Conservation (phyloP, 1,284 basidiomycete genomes). For the Ustilago bromivora region DNA sequence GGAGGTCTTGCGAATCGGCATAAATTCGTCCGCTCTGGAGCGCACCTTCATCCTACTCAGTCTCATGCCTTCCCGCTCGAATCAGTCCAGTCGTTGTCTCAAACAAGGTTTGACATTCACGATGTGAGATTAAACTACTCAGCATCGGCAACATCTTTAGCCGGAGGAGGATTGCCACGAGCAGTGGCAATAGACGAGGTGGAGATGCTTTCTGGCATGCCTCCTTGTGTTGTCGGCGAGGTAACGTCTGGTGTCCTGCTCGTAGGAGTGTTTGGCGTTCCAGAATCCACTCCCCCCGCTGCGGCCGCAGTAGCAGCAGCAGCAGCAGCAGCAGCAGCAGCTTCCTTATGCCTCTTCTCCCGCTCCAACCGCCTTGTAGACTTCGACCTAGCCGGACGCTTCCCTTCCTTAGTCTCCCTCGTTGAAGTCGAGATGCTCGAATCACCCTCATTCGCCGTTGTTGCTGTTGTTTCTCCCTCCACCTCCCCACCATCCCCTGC, state of each 20-base stretch:
- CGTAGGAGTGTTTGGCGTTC: constrained; percentile 28
- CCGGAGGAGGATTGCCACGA: background rate
- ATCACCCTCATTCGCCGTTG: constrained; percentile 10
- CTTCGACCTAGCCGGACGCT: constrained; percentile 26
- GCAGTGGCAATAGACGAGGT: constrained; percentile 40
- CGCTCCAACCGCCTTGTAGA: constrained; percentile 31
- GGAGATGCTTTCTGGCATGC: constrained; percentile 33
- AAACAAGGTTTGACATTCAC: too few relatives aligned
- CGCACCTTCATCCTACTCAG: too few relatives aligned
- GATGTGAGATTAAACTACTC: background rate
- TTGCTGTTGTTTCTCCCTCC: background rate
- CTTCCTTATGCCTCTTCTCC: constrained; percentile 43
- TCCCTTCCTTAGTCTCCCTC: constrained; percentile 26
- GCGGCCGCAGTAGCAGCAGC: constrained; percentile 9
- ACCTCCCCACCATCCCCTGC: background rate
- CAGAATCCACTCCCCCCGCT: constrained; percentile 4
- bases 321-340: constrained; percentile 8
- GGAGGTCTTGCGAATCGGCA: too few relatives aligned
- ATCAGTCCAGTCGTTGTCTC: too few relatives aligned
- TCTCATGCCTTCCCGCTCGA: too few relatives aligned
- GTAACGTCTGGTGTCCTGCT: background rate
- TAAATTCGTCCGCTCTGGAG: too few relatives aligned
- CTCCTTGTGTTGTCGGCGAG: constrained; percentile 5
- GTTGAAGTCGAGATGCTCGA: background rate
- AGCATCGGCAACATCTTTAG: background rate